These are phyloP conservation scores for Penicillium crystallinum DNA, from an alignment of 495 filamentous ascomycete genomes.

Conservation along the genomic window DNA sequence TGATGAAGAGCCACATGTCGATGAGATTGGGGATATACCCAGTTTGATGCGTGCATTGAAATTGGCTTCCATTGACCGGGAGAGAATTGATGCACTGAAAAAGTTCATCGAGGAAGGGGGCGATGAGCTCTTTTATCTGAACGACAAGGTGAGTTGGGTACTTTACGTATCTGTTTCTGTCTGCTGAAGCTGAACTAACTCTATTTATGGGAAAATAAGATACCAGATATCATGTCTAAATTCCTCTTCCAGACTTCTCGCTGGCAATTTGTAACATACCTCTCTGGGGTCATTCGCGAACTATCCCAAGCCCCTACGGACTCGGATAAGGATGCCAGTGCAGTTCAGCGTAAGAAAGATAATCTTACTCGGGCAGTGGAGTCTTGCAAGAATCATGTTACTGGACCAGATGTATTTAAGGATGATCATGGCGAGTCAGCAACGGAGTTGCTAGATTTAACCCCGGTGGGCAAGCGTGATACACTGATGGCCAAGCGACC, in stretches of 20 bases:
- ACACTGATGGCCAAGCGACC: constrained; percentile 26
- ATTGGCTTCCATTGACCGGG: constrained; percentile 71
- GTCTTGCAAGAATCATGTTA: constrained; percentile 28
- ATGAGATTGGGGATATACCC: constrained; percentile 62
- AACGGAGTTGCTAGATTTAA: constrained; percentile 28
- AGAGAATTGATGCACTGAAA: constrained; percentile 76
- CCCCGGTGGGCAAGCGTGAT: constrained; percentile 23
- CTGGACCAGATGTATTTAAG: constrained; percentile 33
- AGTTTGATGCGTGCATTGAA: constrained; percentile 61
- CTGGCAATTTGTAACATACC: constrained; percentile 61
- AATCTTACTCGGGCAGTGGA: constrained; percentile 38
- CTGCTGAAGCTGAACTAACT: constrained; percentile 7
- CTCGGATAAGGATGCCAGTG: constrained; percentile 24
- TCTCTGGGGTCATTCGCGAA: constrained; percentile 60
- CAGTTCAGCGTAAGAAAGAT: constrained; percentile 35
- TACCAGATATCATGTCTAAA: constrained; percentile 76
- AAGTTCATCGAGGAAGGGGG: constrained; percentile 74
- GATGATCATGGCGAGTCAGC: constrained; percentile 15
- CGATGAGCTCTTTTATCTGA: constrained; percentile 74
- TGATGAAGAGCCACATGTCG: constrained; percentile 34
- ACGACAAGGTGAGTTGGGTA: constrained; percentile 47
- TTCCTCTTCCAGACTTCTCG: constrained; percentile 89
- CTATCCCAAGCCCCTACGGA: constrained; percentile 18
- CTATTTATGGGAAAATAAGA: constrained; percentile 28
- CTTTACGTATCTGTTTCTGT: not conserved